phyloP scores from a whole-genome alignment of 2,329 filamentous ascomycete species.

The Pseudogymnoascus sp. region DNA sequence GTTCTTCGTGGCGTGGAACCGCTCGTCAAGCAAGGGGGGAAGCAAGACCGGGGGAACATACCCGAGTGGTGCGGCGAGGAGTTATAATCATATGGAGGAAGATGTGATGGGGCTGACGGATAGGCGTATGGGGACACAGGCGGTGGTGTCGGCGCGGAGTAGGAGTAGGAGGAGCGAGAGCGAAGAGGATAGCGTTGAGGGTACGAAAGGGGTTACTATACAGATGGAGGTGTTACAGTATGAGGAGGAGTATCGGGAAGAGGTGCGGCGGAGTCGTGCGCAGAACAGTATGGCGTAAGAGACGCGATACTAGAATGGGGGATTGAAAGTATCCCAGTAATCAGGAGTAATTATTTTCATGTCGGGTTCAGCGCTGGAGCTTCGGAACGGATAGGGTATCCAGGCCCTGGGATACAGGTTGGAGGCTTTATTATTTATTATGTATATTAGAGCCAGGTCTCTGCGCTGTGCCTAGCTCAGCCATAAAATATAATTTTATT shows the following conservation, averaged over 20 bases:
- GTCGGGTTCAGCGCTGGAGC: not conserved
- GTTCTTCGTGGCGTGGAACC: conserved; percentile 7
- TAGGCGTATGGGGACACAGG: not conserved
- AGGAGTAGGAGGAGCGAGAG: conserved; percentile 1
- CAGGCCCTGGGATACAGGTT: not conserved
- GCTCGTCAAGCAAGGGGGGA: not conserved
- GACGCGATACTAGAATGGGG: not conserved
- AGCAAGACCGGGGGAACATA: not conserved
- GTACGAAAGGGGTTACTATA: not conserved
- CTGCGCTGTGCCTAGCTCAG: not conserved
- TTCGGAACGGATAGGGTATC: not conserved
- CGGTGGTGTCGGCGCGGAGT: not conserved
- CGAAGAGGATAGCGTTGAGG: not conserved
- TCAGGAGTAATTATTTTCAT: not conserved
- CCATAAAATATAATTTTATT: not conserved
- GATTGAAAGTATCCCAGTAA: not conserved
- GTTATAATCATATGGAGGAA: conserved; percentile 7
- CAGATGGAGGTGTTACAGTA: conserved; percentile 7
- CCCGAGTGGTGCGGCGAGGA: not conserved
- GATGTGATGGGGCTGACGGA: not conserved
- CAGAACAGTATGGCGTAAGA: not conserved
- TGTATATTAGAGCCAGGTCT: not conserved
- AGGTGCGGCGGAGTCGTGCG: not conserved
- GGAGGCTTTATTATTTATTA: not conserved
- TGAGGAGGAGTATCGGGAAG: not conserved